These are phyloP conservation scores for Fusarium devonianum DNA, from an alignment of 2,329 filamentous ascomycete species.

Conservation along the genomic window DNA sequence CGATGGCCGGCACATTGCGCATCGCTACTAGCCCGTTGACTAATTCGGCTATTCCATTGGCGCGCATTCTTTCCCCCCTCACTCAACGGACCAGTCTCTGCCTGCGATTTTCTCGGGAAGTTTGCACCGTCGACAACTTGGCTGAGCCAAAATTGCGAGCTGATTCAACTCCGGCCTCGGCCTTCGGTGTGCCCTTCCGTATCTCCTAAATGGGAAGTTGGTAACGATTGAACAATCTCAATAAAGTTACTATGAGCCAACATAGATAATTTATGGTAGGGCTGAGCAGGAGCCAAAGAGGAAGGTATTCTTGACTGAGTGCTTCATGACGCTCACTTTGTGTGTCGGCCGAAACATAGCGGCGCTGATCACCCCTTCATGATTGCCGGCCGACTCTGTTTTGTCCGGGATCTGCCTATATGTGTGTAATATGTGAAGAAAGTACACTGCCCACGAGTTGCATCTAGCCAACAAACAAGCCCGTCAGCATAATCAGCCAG, in stretches of 20 bases:
- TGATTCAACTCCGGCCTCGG: constrained; percentile 40
- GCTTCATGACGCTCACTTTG: constrained; percentile 3
- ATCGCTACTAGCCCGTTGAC: constrained; percentile 29
- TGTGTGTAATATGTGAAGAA: constrained; percentile 1
- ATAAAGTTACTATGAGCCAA: constrained; percentile 14
- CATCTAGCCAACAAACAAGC: constrained; percentile 2
- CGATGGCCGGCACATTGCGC: constrained; percentile 31
- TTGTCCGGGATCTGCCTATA: constrained; percentile 7
- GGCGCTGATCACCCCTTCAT: constrained; percentile 17
- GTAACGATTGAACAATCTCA: constrained; percentile 23
- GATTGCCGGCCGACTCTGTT: constrained; percentile 12
- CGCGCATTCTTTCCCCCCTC: constrained; percentile 37
- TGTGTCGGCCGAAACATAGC: constrained; percentile 2
- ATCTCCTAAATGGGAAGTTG: constrained; percentile 13
- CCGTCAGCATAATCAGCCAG: not conserved
- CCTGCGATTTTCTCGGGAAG: constrained; percentile 13
- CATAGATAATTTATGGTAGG: constrained; percentile 28
- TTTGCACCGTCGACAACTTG: constrained; percentile 21
- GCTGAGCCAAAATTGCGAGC: constrained; percentile 22
- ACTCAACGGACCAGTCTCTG: constrained; percentile 5
- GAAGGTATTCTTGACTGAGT: constrained; percentile 25
- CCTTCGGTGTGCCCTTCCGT: constrained; percentile 36
- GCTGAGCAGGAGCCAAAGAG: constrained; percentile 33
- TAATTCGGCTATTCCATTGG: constrained; percentile 38
- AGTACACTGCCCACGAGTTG: not conserved